These are phyloP conservation scores for Cercospora zeina DNA, from an alignment of 2,329 filamentous ascomycete species.

Conservation along the genomic window DNA sequence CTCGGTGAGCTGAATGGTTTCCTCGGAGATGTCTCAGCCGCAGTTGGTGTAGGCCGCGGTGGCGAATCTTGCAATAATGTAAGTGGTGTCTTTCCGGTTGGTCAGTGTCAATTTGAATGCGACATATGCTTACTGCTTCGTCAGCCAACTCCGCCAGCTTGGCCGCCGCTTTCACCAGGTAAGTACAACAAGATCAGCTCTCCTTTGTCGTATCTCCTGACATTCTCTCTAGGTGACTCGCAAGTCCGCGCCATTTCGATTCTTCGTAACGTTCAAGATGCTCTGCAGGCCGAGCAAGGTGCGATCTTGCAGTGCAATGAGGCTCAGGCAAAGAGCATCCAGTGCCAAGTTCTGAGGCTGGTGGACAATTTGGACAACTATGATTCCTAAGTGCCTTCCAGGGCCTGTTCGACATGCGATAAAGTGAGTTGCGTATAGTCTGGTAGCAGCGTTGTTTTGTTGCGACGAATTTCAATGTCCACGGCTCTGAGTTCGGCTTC, in stretches of 20 bases:
- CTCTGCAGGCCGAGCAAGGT: conserved; percentile 17
- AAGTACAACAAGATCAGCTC: not conserved
- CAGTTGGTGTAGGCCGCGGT: conserved; percentile 9
- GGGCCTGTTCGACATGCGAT: not conserved
- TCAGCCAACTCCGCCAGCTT: conserved; percentile 12
- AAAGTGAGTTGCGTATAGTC: not conserved
- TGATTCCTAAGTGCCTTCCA: conserved; percentile 9
- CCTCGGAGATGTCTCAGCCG: conserved; percentile 20
- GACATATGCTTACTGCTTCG: not conserved
- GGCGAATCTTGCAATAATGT: conserved; percentile 20
- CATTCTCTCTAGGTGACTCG: not conserved
- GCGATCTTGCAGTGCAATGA: conserved; percentile 20
- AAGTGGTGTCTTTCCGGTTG: not conserved
- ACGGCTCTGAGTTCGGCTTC: not conserved
- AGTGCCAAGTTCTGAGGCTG: conserved; percentile 21
- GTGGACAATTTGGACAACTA: conserved; percentile 19
- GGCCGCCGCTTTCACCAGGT: conserved; percentile 20
- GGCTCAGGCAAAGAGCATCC: conserved; percentile 11
- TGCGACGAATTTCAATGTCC: not conserved
- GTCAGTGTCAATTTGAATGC: not conserved
- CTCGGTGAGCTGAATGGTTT: conserved; percentile 24
- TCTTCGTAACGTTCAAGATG: conserved; percentile 18
- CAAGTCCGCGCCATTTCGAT: conserved; percentile 22
- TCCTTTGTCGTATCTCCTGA: not conserved
- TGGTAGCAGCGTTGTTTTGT: not conserved